phyloP scores from a whole-genome alignment of 345 rosid species.

The Citrus cavaleriei region DNA sequence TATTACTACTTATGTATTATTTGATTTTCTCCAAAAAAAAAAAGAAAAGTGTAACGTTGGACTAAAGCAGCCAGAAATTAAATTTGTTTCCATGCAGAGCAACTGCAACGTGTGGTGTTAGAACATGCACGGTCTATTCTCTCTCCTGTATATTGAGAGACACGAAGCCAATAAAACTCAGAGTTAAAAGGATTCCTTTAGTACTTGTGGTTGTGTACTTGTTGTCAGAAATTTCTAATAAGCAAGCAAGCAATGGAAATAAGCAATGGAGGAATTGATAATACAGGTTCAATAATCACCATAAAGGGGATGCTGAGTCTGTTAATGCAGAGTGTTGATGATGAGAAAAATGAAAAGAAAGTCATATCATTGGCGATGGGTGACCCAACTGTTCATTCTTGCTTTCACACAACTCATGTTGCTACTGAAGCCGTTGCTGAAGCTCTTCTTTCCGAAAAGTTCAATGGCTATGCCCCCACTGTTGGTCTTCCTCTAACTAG shows the following conservation, averaged over 20 bases:
- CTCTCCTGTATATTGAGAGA: neutral
- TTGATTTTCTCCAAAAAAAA: too few species aligned
- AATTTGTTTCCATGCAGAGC: neutral
- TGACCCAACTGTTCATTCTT: constrained; percentile 80
- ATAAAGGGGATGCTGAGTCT: constrained; percentile 78
- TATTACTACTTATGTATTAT: too few species aligned
- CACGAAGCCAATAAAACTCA: neutral
- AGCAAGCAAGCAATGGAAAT: constrained; percentile 18
- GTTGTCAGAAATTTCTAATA: too few species aligned
- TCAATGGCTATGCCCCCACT: constrained; percentile 93
- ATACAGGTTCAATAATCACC: constrained; percentile 43
- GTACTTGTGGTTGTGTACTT: too few species aligned
- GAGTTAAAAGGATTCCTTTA: too few species aligned
- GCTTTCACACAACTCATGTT: constrained; percentile 63
- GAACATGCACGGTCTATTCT: neutral
- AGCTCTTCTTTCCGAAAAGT: constrained; percentile 67
- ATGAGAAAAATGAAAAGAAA: constrained; percentile 35
- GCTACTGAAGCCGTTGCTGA: constrained; percentile 64
- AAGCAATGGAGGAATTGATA: constrained; percentile 29
- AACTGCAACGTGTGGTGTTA: neutral
- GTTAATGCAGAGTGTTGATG: constrained; percentile 52
- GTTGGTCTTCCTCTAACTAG: constrained; percentile 88
- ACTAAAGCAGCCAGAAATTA: neutral
- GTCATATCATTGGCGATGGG: constrained; percentile 85
- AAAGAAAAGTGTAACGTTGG: neutral